phyloP scores from a whole-genome alignment of 345 rosid genomes.

The Eucalyptus fibrosa region DNA sequence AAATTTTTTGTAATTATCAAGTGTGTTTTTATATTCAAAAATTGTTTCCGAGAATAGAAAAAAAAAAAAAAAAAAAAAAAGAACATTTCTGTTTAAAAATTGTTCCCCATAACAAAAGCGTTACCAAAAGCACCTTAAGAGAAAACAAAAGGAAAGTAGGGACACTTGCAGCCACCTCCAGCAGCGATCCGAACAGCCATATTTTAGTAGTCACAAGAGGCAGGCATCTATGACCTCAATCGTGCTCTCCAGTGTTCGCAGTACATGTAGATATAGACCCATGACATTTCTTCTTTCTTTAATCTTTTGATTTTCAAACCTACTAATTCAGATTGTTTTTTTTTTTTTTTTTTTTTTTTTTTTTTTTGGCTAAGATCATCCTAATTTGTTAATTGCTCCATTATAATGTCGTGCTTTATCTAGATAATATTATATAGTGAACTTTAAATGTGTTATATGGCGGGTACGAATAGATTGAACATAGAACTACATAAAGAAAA shows the following conservation, averaged over 20 bases:
- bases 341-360: too few relatives aligned
- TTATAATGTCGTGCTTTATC: background rate
- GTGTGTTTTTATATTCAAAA: too few relatives aligned
- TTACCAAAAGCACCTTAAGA: too few relatives aligned
- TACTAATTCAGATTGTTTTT: too few relatives aligned
- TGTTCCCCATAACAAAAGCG: accelerated
- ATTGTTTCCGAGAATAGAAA: too few relatives aligned
- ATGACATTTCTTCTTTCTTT: background rate
- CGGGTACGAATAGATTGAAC: background rate
- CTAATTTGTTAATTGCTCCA: background rate
- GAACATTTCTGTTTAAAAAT: accelerated
- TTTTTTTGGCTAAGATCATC: background rate
- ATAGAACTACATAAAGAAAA: background rate
- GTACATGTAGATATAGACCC: too few relatives aligned
- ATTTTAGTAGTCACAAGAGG: background rate
- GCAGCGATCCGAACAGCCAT: accelerated
- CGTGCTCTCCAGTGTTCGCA: background rate
- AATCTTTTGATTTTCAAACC: background rate
- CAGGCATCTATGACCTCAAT: background rate
- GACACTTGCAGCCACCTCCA: too few relatives aligned
- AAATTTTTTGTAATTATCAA: too few relatives aligned
- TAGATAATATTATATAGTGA: background rate
- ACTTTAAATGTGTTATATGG: background rate
- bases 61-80: too few relatives aligned
- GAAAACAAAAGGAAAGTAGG: too few relatives aligned